Evolutionary conservation across 2,329 filamentous ascomycete species (phyloP), one percentile per base, ranked within the genome.

Genomic region (Hypoxylon sp.): DNA sequence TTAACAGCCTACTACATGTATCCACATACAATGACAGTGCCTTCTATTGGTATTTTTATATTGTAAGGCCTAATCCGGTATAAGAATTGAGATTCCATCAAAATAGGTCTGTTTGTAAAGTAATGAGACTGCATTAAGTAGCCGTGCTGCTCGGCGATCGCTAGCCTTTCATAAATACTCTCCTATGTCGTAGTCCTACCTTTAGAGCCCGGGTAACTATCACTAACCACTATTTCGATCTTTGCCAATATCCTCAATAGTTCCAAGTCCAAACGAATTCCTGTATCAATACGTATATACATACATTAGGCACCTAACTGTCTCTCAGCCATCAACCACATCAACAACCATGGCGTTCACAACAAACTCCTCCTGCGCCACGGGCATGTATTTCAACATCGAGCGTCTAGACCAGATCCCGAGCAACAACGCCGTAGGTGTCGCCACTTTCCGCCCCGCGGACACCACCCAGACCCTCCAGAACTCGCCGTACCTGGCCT

Each of bases 281-380:
- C 39, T 44, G 5, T 8, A 4, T 3, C n/a, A 22, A 44, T 22
- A 10, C 17, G 3, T 19, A 10, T 8, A 31, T 6, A 31, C 29
- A 9, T 31, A 26, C 26, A 26, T 26, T 26, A 26, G 1, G 26
- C 5, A 26, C 26, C 29, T 31, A 31, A 31, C 9, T 44, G 4
- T 44, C 17, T 44, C 39, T 6, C 17, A 11, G 9, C n/a, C 39
- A 22, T 22, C 39, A 19, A 8, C 39, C 6, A 8, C 17, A 8
- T 1, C 17, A 31, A 9, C 8, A 22, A 14, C 35, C 6, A 44
- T 44, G 39, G 39, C 22, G 8, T 22, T 44, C 39, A 44, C 39
- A 17, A 44, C 39, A 19, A 44, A 44, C 39, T 44, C 39, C 39
- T 44, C 39, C 17, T 44, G 39, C 39, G 17, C 39, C 39, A 44